Base-by-base conservation (phyloP, 2,329 filamentous ascomycete species). In the Chalaropsis thielavioides region DNA sequence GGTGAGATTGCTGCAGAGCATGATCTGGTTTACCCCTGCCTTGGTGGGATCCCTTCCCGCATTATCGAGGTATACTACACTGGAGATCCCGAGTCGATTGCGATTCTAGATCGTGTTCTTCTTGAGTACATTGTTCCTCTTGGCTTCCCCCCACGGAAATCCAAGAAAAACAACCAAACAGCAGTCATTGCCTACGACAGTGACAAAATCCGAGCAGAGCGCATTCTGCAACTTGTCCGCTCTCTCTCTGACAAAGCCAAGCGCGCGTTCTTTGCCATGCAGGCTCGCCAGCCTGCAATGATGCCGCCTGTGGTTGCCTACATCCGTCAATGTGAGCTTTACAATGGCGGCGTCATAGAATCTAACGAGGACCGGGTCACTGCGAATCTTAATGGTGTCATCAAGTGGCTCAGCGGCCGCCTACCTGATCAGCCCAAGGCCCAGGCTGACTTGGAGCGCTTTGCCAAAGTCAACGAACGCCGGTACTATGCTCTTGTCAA, bases 121-220 rank as follows among this genome's bases (percentile, higher is more conserved):
- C 95, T 88, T 72, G 92, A 97, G 70, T 89, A 85, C 58, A 81
- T 99, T 10, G 79, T 99, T n/a, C 94, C 94, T 0, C 79, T 97
- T n/a, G 84, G 81, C 38, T 99, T 90, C 70, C 94, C 94, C 6
- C 82, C 86, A 67, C 72, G 78, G 5, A 90, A 91, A 72, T 79
- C 81, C 40, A 76, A 82, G 2, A 83, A 81, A 63, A 82, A 85
- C 56, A 80, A 77, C 66, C 83, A 87, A 69, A 75, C 77, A 10
- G 80, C 80, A 15, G 43, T 54, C 0, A 63, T 66, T 6, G 56
- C 27, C 7, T 69, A 68, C 31, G 87, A 91, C 69, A 80, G 85
- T 54, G 88, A 94, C 72, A 87, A 85, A 67, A 85, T 96, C 41
- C 84, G 94, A 19, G 87, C 88, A 0, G 89, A 95, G 73, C 84